Evolutionary conservation across 148 eudicot species (phyloP).

Genomic region (Pharnaceum exiguum): DNA sequence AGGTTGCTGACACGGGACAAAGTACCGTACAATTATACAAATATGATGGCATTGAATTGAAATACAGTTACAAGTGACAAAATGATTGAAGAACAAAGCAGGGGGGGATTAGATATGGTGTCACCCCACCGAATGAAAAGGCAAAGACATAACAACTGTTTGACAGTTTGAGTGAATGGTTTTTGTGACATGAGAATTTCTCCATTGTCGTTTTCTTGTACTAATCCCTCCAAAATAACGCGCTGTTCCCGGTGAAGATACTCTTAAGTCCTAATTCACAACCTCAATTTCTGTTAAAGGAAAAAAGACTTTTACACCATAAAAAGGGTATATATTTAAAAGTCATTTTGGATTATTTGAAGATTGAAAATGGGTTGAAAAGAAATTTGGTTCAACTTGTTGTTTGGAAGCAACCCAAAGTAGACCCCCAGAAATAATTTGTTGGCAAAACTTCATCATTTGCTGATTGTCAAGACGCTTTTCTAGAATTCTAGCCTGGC

Average conservation of each 20-base stretch:
- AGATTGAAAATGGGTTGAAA: not conserved
- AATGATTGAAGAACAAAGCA: too few relatives aligned
- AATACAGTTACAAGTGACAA: too few relatives aligned
- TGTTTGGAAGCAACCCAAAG: not conserved
- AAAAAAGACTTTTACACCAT: not conserved
- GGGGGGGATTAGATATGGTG: too few relatives aligned
- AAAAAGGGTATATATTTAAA: not conserved
- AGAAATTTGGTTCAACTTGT: not conserved
- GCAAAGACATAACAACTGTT: constrained; percentile 10
- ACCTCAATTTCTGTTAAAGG: not conserved
- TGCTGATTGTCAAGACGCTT: constrained; percentile 8
- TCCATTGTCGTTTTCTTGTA: constrained; percentile 6
- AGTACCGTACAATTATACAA: too few relatives aligned
- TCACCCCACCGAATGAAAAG: too few relatives aligned
- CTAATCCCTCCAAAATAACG: constrained; percentile 13
- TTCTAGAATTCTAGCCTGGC: constrained; percentile 27
- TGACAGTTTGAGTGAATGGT: not conserved
- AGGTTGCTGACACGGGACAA: too few relatives aligned
- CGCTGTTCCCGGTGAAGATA: constrained; percentile 25
- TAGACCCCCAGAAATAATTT: too few relatives aligned
- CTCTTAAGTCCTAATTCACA: not conserved
- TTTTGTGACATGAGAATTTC: not conserved
- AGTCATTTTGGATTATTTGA: constrained; percentile 7
- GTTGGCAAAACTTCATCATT: constrained; percentile 10
- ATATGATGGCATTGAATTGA: too few relatives aligned